Conservation (phyloP, 1,284 basidiomycete genomes). For the Ganoderma lingzhi region DNA sequence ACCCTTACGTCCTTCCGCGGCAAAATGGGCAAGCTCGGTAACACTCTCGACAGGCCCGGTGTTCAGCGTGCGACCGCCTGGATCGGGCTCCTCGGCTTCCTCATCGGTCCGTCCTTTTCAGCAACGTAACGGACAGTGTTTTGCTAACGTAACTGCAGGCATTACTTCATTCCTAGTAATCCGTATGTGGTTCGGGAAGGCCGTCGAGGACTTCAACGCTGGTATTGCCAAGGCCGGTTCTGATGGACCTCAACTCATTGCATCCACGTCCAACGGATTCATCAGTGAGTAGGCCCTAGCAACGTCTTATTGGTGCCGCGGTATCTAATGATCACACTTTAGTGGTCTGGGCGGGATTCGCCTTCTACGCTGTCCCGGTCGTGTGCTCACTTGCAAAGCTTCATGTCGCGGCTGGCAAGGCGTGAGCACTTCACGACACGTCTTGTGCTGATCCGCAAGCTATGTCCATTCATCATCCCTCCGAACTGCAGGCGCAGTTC, state of each 20-base stretch:
- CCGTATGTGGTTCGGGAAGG: slow-evolving; percentile 84
- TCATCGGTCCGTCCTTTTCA: slow-evolving; percentile 60
- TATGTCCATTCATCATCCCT: background rate
- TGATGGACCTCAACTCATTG: slow-evolving; percentile 65
- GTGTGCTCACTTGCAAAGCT: slow-evolving; percentile 76
- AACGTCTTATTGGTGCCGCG: background rate
- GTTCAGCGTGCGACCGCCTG: slow-evolving; percentile 71
- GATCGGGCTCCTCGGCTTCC: slow-evolving; percentile 77
- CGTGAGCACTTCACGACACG: slow-evolving; percentile 21
- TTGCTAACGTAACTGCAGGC: slow-evolving; percentile 48
- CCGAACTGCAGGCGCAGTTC: slow-evolving; percentile 20
- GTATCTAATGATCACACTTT: slow-evolving; percentile 11
- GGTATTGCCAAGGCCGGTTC: slow-evolving; percentile 60
- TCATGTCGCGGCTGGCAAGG: slow-evolving; percentile 54
- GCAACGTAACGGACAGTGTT: slow-evolving; percentile 12
- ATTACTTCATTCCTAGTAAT: slow-evolving; percentile 74
- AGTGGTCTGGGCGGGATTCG: slow-evolving; percentile 84
- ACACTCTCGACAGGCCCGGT: slow-evolving; percentile 61
- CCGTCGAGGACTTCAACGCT: slow-evolving; percentile 78
- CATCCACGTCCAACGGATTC: slow-evolving; percentile 75
- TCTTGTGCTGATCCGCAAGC: background rate
- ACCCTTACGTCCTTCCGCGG: slow-evolving; percentile 72
- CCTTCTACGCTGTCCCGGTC: slow-evolving; percentile 76
- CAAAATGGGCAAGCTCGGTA: slow-evolving; percentile 64
- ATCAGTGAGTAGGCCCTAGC: slow-evolving; percentile 60